Percentiles rank a stretch among this genome's conserved stretches.
phyloP scores from a whole-genome alignment of 257 asterid genomes.

The Solanum microdontum region DNA sequence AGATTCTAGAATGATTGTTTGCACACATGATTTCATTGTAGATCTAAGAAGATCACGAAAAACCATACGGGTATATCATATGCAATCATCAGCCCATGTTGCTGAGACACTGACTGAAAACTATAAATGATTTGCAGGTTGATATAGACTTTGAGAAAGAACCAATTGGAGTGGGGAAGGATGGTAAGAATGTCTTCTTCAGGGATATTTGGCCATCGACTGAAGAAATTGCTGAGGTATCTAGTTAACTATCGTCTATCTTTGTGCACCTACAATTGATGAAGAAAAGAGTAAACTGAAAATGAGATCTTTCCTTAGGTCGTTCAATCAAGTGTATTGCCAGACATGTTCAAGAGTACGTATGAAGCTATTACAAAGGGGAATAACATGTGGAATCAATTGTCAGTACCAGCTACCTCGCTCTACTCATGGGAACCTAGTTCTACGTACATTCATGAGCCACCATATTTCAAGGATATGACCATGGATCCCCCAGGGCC shows the following conservation, averaged over 20 bases:
- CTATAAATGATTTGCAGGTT: constrained; percentile 35
- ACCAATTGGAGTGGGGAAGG: constrained; percentile 87
- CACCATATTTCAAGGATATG: constrained; percentile 87
- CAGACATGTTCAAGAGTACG: constrained; percentile 91
- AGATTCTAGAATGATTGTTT: not conserved
- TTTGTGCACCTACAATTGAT: not conserved
- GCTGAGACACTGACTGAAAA: not conserved
- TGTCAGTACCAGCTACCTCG: constrained; percentile 51
- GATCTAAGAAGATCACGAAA: not conserved
- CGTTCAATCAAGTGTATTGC: constrained; percentile 81
- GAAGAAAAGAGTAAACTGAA: not conserved
- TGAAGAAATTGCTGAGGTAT: constrained; percentile 84
- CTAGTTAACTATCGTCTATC: not conserved
- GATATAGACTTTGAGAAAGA: constrained; percentile 89
- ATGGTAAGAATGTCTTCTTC: constrained; percentile 69
- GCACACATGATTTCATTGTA: not conserved
- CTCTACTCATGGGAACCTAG: constrained; percentile 75
- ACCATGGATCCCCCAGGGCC: constrained; percentile 93
- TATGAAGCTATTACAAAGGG: constrained; percentile 80
- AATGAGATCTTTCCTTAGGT: constrained; percentile 27
- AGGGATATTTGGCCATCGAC: constrained; percentile 91
- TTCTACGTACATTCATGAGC: constrained; percentile 93
- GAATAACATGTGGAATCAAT: constrained; percentile 82
- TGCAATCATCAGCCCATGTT: not conserved
- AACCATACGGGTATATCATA: not conserved